Percentiles rank a stretch among this genome's conserved stretches.
These are phyloP conservation scores for Fusarium sublunatum DNA, from an alignment of 2,329 filamentous ascomycete genomes.

Conservation along the genomic window DNA sequence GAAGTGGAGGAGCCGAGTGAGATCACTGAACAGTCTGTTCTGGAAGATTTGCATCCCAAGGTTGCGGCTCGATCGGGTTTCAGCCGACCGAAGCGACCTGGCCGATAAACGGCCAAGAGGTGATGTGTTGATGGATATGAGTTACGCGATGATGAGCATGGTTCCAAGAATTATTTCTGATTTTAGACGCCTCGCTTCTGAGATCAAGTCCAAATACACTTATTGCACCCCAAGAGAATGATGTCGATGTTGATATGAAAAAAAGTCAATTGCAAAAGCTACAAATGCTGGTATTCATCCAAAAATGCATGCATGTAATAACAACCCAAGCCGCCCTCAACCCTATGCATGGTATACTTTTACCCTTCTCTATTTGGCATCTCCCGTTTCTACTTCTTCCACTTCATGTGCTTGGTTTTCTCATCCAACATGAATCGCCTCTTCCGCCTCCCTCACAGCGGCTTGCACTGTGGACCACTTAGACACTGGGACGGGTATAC, in stretches of 20 bases:
- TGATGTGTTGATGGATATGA: conserved; percentile 5
- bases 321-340: conserved; percentile 38
- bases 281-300: conserved; percentile 47
- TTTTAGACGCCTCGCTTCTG: not conserved
- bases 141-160: conserved; percentile 11
- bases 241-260: conserved; percentile 21
- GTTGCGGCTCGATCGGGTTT: conserved; percentile 75
- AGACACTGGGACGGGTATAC: conserved; percentile 24
- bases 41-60: conserved; percentile 75
- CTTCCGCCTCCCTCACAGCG: conserved; percentile 29
- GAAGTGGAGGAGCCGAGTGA: conserved; percentile 76
- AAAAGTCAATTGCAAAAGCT: conserved; percentile 45
- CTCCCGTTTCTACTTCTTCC: conserved; percentile 10
- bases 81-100: conserved; percentile 82
- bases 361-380: conserved; percentile 34
- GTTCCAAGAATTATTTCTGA: conserved; percentile 1
- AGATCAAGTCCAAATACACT: conserved; percentile 7
- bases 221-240: not conserved
- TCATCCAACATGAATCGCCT: conserved; percentile 16
- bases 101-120: conserved; percentile 59
- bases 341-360: conserved; percentile 45
- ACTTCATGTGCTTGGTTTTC: conserved; percentile 5
- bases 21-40: conserved; percentile 73
- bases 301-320: conserved; percentile 45
- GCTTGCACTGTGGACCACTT: conserved; percentile 31